A percentile compares a stretch with the other conserved stretches of the same genome.
Conservation (phyloP, 1,284 basidiomycete genomes). For the Gymnopus androsaceus region DNA sequence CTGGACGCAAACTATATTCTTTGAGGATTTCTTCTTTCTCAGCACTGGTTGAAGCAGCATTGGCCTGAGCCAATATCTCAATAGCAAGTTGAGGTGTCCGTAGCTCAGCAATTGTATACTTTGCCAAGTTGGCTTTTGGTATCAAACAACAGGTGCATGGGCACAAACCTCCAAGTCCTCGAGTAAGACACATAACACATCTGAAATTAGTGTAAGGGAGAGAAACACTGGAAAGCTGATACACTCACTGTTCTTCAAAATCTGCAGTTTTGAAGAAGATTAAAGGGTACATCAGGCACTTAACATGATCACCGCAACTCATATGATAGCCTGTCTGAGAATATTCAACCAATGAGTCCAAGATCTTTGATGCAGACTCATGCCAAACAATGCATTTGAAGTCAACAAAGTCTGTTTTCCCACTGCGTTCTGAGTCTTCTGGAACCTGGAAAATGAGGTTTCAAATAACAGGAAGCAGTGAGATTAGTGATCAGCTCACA, state of each 20-base stretch:
- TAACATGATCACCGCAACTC: conserved; percentile 29
- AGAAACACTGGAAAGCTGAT: neutral
- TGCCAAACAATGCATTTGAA: conserved; percentile 41
- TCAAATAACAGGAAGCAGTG: neutral
- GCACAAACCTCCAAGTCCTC: conserved; percentile 29
- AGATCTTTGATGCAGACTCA: conserved; percentile 26
- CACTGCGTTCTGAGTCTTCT: conserved; percentile 28
- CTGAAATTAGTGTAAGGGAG: conserved; percentile 16
- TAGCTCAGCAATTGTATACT: conserved; percentile 20
- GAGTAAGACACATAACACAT: conserved; percentile 33
- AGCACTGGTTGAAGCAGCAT: conserved; percentile 6
- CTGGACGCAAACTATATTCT: conserved; percentile 28
- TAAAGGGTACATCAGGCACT: conserved; percentile 28
- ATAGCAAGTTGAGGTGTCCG: conserved; percentile 22
- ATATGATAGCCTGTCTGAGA: conserved; percentile 28
- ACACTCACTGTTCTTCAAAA: conserved; percentile 41
- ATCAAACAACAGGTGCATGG: conserved; percentile 40
- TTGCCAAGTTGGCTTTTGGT: conserved; percentile 23
- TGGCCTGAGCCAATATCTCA: conserved; percentile 18
- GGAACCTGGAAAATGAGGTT: conserved; percentile 27
- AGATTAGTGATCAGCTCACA: conserved; percentile 25
- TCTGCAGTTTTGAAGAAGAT: conserved; percentile 39
- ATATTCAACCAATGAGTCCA: conserved; percentile 26
- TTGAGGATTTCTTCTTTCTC: conserved; percentile 27
- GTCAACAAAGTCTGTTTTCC: conserved; percentile 30